A percentile compares a stretch with the other conserved stretches of the same genome.
phyloP scores from a whole-genome alignment of 768 basidiomycete genomes.

The Lactarius hatsudake region DNA sequence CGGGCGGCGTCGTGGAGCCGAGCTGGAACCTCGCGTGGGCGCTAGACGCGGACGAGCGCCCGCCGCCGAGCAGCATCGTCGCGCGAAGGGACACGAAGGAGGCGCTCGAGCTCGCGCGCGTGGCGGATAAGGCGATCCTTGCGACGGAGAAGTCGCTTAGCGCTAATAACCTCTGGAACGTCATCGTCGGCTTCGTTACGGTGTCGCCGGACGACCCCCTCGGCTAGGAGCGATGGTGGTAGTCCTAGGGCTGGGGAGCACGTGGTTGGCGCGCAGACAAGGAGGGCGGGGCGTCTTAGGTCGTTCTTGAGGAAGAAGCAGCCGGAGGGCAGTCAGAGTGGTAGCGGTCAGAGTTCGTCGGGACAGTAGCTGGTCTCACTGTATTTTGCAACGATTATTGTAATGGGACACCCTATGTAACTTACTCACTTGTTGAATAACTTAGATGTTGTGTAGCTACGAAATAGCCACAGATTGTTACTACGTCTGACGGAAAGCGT shows the following conservation, averaged over 20 bases:
- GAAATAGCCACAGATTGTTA: no score
- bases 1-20: constrained; percentile 31
- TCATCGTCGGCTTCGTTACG: constrained; percentile 63
- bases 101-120: constrained; percentile 65
- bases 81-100: constrained; percentile 85
- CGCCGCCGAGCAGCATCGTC: constrained; percentile 90
- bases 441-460: no score
- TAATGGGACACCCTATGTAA: no score
- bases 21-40: constrained; percentile 87
- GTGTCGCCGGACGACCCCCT: constrained; percentile 43
- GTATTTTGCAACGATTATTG: no score
- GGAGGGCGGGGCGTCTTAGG: neutral
- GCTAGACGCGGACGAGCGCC: constrained; percentile 70
- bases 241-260: neutral
- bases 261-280: neutral
- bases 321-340: neutral
- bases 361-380: neutral
- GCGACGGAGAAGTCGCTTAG: constrained; percentile 56
- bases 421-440: no score
- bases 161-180: constrained; percentile 70
- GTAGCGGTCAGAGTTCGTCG: neutral
- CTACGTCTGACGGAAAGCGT: no score
- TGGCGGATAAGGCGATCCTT: constrained; percentile 66
- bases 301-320: constrained; percentile 5
- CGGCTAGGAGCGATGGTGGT: neutral